Base-by-base conservation (phyloP, 2,329 filamentous ascomycete genomes). In the Dactylellina parvicollis region DNA sequence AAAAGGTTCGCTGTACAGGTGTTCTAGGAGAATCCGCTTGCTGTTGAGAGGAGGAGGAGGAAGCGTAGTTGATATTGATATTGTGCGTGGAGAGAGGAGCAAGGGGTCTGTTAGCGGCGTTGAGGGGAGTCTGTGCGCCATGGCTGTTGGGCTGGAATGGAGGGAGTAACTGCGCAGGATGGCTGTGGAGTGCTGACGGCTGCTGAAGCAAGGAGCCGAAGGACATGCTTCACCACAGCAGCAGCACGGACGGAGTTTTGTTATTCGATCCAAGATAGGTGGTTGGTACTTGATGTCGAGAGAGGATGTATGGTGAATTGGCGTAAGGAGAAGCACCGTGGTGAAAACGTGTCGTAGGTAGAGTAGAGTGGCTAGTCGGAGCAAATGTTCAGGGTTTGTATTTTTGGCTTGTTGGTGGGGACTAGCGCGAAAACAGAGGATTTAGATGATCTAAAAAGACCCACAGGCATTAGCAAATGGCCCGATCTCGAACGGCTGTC, bases 171-270 rank as follows among this genome's bases (percentile, higher is more conserved):
- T 66, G 52, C 24, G 69, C 61, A 60, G 69, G 60, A 59, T 73
- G 69, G 32, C 54, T 60, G 47, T 66, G 54, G 69, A 73, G 54
- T 73, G 69, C 52, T 66, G 69, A 38, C 46, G 55, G 69, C 60
- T 72, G 59, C 60, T 73, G 69, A 73, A 73, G 69, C 69, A 73
- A 24, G 54, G 69, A 73, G 50, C 60, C 69, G 60, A 73, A 73
- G 61, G 69, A 73, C 69, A 73, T 73, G 69, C 69, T 73, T 73
- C 69, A 73, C 42, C 44, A 55, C 52, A 40, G 34, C 52, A 56
- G 34, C 52, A 56, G 18, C 52, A 42, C 52, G 34, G 36, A 56
- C 32, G 34, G 52, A 3, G 16, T 40, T 34, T 36, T 20, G 32
- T 40, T 9, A 22, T 36, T 32, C 50, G 40, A 47, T 61, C 56